phyloP scores from a whole-genome alignment of 805 yeast species.

The Yamadazyma olivae region DNA sequence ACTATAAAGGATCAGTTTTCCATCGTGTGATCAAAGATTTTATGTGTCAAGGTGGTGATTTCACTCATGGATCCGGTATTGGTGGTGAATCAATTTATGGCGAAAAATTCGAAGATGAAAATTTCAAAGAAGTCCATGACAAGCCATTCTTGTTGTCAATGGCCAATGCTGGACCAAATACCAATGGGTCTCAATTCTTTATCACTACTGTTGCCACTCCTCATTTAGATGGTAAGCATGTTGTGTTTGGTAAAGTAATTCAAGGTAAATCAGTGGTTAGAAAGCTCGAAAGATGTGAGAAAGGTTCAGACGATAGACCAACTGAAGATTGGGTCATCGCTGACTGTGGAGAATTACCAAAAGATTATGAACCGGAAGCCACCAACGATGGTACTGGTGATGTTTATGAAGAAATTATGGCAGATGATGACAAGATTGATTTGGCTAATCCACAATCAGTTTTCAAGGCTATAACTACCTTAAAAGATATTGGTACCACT shows the following conservation, averaged over 20 bases:
- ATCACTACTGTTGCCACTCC: constrained; percentile 92
- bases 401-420: constrained; percentile 68
- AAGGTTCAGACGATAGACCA: constrained; percentile 71
- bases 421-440: constrained; percentile 69
- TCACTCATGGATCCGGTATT: constrained; percentile 40
- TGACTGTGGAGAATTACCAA: constrained; percentile 75
- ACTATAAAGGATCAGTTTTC: constrained; percentile 82
- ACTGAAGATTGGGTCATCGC: constrained; percentile 62
- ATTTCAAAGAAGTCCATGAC: constrained; percentile 71
- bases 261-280: constrained; percentile 79
- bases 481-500: constrained; percentile 77
- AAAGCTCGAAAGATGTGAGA: constrained; percentile 67
- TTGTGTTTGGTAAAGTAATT: constrained; percentile 89
- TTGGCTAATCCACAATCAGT: constrained; percentile 61
- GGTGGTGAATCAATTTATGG: constrained; percentile 47
- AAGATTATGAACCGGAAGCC: constrained; percentile 52
- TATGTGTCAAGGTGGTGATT: constrained; percentile 94
- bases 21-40: constrained; percentile 88
- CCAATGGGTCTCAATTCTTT: constrained; percentile 95
- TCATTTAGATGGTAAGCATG: constrained; percentile 93
- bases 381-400: constrained; percentile 84
- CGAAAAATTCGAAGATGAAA: constrained; percentile 81
- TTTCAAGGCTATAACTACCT: constrained; percentile 55
- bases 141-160: constrained; percentile 86
- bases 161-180: constrained; percentile 96